These are phyloP conservation scores for Fusarium odoratissimum DNA, from an alignment of 2,329 filamentous ascomycete genomes.

Conservation along the genomic window DNA sequence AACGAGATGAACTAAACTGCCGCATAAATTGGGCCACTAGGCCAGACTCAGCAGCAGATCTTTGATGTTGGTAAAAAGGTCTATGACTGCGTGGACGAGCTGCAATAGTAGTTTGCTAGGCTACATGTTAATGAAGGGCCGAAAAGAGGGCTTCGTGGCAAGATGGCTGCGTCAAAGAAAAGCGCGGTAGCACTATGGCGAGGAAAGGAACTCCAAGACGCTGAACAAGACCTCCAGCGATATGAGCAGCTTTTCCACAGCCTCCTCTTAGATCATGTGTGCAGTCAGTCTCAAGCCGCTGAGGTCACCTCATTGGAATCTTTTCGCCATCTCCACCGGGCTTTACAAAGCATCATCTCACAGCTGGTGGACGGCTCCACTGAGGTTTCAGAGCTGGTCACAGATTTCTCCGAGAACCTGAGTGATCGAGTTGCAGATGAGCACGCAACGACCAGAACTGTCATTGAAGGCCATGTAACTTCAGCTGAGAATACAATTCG, in stretches of 20 bases:
- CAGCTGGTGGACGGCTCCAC: accelerated
- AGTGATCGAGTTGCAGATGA: accelerated
- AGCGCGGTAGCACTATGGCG: neutral
- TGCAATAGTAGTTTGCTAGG: neutral
- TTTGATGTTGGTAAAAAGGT: neutral
- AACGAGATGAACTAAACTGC: neutral
- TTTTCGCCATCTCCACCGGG: accelerated
- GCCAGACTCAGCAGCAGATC: neutral
- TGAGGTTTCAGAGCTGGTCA: accelerated
- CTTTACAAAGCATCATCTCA: neutral
- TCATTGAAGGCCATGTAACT: accelerated
- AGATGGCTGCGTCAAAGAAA: accelerated
- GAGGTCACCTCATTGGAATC: neutral
- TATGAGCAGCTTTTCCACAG: neutral
- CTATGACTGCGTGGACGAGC: neutral
- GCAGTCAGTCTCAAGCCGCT: neutral
- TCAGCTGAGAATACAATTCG: neutral
- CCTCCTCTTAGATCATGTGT: accelerated
- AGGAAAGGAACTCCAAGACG: neutral
- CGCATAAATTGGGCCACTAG: accelerated
- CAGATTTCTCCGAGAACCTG: accelerated
- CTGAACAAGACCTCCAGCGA: accelerated
- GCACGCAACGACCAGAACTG: neutral
- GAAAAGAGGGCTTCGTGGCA: neutral
- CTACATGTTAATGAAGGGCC: neutral